Evolutionary conservation across 129 eudicot species (phyloP), one percentile per base, ranked within the genome.

Genomic region (Calendula officinalis): DNA sequence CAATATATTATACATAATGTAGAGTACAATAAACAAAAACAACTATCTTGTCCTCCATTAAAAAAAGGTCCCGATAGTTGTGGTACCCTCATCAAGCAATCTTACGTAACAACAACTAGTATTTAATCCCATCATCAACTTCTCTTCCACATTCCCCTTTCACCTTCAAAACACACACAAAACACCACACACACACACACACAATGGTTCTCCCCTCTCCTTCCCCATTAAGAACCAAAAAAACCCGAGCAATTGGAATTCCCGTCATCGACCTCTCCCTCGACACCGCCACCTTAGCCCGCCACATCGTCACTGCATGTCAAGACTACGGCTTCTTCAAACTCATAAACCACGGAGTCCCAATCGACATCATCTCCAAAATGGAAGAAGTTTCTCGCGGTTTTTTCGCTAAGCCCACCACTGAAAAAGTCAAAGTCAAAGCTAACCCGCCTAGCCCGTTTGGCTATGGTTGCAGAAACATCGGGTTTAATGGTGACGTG

Each of bases 391-490:
- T 74, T 16, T 83, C 80, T 5, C 49, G 41, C 0, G 64, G 80
- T 5, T 92, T 92, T 9, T 92, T 92, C 65, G 52, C 80, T 0
- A 77, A 70, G 46, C 78, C 96, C 1, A 47, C 78, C 1, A 5
- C 65, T 2, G 82, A 79, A 16, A 92, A 88, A 71, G 75, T 79
- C 6, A 45, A 60, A 54, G 81, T 70, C 22, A 46, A 60, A 54
- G 81, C 89, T 41, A 86, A 84, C 32, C 91, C 96, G 0, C 77
- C 91, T 3, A 69, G 56, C 46, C 99, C 99, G 3, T 88, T 83
- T 6, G 99, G 99, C 11, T 92, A 92, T 30, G 99, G 99, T 3
- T 79, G 83, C 60, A 69, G 86, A 30, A 88, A 83, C 52, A 88
- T 92, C 30, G 99, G 99, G 6, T 76, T 60, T 57, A 82, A 88